Conservation (phyloP, 495 filamentous ascomycete species). For the Chlorociboria aeruginascens region DNA sequence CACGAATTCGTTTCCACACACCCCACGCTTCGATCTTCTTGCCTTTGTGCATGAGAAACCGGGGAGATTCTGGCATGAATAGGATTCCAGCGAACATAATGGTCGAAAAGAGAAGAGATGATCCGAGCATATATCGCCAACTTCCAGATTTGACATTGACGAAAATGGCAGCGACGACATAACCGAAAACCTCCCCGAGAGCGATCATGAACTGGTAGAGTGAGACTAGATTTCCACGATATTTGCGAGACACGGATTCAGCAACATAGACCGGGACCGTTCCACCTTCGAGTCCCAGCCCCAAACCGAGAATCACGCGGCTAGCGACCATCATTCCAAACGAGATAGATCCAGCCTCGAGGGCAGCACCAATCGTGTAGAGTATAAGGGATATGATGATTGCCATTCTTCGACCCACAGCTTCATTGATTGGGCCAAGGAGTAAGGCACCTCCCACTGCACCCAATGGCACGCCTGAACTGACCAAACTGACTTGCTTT, state of each 20-base stretch:
- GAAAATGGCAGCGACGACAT: constrained; percentile 50
- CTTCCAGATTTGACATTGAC: constrained; percentile 39
- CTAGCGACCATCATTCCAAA: constrained; percentile 49
- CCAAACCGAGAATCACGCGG: constrained; percentile 46
- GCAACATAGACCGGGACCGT: constrained; percentile 48
- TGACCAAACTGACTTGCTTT: constrained; percentile 39
- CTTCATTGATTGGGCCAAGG: constrained; percentile 44
- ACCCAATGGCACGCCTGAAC: constrained; percentile 47
- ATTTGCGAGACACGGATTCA: constrained; percentile 34
- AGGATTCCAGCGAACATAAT: constrained; percentile 49
- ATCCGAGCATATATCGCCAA: constrained; percentile 56
- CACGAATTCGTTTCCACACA: constrained; percentile 52
- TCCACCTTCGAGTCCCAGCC: constrained; percentile 49
- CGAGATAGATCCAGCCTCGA: constrained; percentile 46
- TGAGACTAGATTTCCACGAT: constrained; percentile 50
- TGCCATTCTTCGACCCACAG: constrained; percentile 41
- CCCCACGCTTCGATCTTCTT: constrained; percentile 51
- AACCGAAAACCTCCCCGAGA: constrained; percentile 49
- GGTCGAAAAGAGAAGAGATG: constrained; percentile 49
- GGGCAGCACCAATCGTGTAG: constrained; percentile 46
- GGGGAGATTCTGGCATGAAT: constrained; percentile 63
- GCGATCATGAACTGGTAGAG: constrained; percentile 55
- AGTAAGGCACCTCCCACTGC: constrained; percentile 48
- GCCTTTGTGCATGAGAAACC: constrained; percentile 55
- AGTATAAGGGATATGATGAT: constrained; percentile 46